phyloP scores from a whole-genome alignment of 1,284 basidiomycete genomes.

The Schizophyllum commune region DNA sequence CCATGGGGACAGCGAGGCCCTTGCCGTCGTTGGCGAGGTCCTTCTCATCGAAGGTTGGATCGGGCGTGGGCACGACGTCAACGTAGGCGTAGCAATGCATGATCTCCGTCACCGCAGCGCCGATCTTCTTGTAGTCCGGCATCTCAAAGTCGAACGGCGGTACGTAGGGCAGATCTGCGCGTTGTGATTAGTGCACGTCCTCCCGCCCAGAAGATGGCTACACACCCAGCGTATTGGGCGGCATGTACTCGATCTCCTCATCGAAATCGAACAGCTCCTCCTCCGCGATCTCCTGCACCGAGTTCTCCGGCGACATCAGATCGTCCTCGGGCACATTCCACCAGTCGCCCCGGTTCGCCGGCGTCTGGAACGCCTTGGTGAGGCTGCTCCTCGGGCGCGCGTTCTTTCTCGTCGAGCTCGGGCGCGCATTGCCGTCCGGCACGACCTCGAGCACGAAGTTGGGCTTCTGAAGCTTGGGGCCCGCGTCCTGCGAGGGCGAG shows the following conservation, averaged over 20 bases:
- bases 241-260: conserved; percentile 74
- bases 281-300: conserved; percentile 23
- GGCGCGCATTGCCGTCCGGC: conserved; percentile 34
- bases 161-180: conserved; percentile 40
- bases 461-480: conserved; percentile 20
- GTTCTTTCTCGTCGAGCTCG: conserved; percentile 57
- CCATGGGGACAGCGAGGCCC: neutral
- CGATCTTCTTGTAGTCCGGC: conserved; percentile 49
- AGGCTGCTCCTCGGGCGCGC: conserved; percentile 36
- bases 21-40: neutral
- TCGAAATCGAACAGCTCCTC: conserved; percentile 37
- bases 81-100: neutral
- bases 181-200: conserved; percentile 2
- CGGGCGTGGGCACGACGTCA: neutral
- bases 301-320: conserved; percentile 33
- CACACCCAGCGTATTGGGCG: conserved; percentile 61
- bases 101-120: conserved; percentile 25
- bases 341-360: conserved; percentile 54
- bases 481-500: conserved; percentile 22
- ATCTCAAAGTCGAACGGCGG: conserved; percentile 48
- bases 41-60: neutral
- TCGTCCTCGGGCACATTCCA: conserved; percentile 69
- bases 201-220: conserved; percentile 4
- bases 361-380: conserved; percentile 52
- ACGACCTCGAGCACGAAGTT: conserved; percentile 22